phyloP scores from a whole-genome alignment of 305 asterid species.

The Stenogyne calaminthoides region DNA sequence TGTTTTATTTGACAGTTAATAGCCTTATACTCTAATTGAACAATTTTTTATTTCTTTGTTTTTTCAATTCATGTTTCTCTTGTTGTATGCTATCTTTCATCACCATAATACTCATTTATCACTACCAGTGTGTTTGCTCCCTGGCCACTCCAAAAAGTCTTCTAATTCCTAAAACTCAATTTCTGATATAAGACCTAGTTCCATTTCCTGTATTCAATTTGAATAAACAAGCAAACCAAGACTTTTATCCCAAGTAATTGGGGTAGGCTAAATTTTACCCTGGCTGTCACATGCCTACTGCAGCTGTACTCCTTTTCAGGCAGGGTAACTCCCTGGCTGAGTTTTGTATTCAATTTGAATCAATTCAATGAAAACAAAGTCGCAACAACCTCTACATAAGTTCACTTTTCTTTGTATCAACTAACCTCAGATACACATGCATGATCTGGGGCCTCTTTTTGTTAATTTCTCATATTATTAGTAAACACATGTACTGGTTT shows the following conservation, averaged over 20 bases:
- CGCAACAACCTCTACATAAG: background rate
- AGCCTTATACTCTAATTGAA: no score
- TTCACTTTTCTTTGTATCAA: background rate
- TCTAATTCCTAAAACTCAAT: no score
- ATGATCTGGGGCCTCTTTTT: background rate
- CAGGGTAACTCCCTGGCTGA: no score
- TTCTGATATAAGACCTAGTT: background rate
- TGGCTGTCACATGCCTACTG: no score
- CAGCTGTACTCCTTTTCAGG: no score
- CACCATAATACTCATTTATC: background rate
- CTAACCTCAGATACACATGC: background rate
- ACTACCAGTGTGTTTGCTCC: background rate
- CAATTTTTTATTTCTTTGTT: background rate
- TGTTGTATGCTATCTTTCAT: background rate
- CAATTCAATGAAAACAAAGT: no score
- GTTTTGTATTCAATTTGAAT: background rate
- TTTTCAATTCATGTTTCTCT: background rate
- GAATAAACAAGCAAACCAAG: background rate
- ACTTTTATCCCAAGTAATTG: no score
- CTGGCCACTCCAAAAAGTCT: background rate
- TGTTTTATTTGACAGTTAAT: background rate
- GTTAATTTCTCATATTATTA: no score
- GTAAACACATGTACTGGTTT: no score
- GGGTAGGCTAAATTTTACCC: no score
- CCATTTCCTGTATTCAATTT: background rate